Evolutionary conservation across 31 red algal genomes (phyloP), one percentile per base, ranked within the genome.

Genomic region (Asparagopsis taxiformis): DNA sequence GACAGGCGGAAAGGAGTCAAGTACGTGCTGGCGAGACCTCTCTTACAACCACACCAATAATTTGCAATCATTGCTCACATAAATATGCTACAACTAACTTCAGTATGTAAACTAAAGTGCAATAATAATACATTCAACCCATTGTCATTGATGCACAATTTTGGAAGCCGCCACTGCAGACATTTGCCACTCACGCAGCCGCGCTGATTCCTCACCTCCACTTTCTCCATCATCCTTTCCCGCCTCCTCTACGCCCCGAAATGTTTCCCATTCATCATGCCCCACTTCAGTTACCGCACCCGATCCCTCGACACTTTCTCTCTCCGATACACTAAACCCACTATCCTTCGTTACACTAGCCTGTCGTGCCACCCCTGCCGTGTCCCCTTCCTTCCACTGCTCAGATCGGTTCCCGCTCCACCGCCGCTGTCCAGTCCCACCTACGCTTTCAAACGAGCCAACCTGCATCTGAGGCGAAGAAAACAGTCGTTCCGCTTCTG

Each of bases 131-230:
- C 56, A 75, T 58, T 21, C 28, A 15, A 36, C 54, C 31, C 48
- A 1, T 37, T 54, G 23, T 68, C 63, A 85, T 85, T 70, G 59
- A 29, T 46, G 70, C 32, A 74, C 62, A 69, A 19, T 85, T 24
- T 72, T 74, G 19, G 81, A 85, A 1, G 84, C 84, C 33, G 74
- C 72, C 23, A 70, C 54, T 34, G 84, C 84, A 13, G 84, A 88
- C 84, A 88, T 88, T 44, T 55, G 52, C 84, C 84, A 88, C 17
- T 66, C 65, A 19, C 84, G 26, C 38, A 88, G 59, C 34, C 84
- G 50, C 38, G 63, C 65, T 65, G 75, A 29, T 78, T 88, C 84
- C 20, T 78, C 72, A 43, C 38, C 59, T 21, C 53, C 71, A 28
- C 53, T 51, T 31, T 44, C n/a, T 30, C 3, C 24, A 20, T 37